A percentile compares a stretch with the other conserved stretches of the same genome.
These are phyloP conservation scores for Vigna angularis DNA, from an alignment of 306 rosid genomes.

Conservation along the genomic window DNA sequence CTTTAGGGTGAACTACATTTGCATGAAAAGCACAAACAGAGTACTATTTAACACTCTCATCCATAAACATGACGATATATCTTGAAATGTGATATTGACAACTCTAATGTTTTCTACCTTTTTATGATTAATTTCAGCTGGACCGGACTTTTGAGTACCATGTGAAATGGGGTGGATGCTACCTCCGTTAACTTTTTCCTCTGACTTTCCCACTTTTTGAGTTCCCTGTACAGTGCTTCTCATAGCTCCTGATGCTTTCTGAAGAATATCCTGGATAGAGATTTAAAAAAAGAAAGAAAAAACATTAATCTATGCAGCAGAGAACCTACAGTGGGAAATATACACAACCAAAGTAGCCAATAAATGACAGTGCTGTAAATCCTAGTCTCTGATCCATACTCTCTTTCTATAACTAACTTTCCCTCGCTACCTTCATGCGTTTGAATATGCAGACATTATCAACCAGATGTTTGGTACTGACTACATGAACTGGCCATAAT, in stretches of 20 bases:
- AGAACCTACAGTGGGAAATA: not conserved
- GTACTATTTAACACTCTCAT: not conserved
- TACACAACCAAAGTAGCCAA: conserved; percentile 9
- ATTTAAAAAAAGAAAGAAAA: conserved; percentile 7
- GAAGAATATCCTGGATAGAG: conserved; percentile 58
- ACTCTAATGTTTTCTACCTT: conserved; percentile 54
- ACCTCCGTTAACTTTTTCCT: conserved; percentile 53
- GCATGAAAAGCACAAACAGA: conserved; percentile 15
- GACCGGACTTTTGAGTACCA: conserved; percentile 50
- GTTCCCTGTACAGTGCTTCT: conserved; percentile 55
- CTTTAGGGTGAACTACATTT: conserved; percentile 6
- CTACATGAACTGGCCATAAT: conserved; percentile 6
- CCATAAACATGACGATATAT: conserved; percentile 15
- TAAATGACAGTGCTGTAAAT: not conserved
- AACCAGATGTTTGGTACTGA: not conserved
- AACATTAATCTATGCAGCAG: conserved; percentile 34
- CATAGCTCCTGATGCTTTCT: conserved; percentile 68
- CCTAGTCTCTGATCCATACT: not conserved
- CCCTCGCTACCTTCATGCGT: not conserved
- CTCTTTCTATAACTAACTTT: conserved; percentile 7
- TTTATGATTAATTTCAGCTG: conserved; percentile 49
- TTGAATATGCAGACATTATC: not conserved
- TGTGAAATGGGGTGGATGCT: conserved; percentile 51
- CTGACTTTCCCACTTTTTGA: conserved; percentile 56
- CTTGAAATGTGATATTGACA: conserved; percentile 11